Percentiles rank a stretch among this genome's conserved stretches.
These are phyloP conservation scores for Psidium friedrichsthalianum DNA, from an alignment of 345 rosid genomes.

Conservation along the genomic window DNA sequence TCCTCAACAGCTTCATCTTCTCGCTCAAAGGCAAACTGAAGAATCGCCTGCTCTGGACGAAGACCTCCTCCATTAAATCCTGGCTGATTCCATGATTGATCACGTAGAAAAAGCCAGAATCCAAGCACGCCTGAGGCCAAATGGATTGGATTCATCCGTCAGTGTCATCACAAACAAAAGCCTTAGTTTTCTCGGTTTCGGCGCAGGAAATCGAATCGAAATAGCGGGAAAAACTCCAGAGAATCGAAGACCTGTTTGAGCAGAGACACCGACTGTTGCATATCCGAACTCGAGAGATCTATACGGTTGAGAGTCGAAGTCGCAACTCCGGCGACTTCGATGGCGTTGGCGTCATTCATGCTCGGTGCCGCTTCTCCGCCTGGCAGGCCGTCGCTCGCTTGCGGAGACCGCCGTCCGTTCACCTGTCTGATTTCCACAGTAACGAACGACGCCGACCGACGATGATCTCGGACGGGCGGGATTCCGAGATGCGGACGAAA, in stretches of 20 bases:
- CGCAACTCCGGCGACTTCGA: conserved; percentile 9
- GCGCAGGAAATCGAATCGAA: neutral
- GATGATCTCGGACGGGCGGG: neutral
- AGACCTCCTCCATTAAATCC: conserved; percentile 54
- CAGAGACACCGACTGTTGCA: conserved; percentile 20
- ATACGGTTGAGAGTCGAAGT: conserved; percentile 24
- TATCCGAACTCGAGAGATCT: conserved; percentile 39
- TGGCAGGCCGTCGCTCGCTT: neutral
- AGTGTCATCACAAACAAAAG: neutral
- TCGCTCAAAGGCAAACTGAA: conserved; percentile 42
- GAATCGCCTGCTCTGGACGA: conserved; percentile 48
- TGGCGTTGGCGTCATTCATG: neutral
- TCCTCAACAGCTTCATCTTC: conserved; percentile 64
- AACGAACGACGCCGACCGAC: neutral
- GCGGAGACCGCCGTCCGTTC: neutral
- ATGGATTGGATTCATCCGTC: neutral
- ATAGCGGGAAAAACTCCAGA: neutral
- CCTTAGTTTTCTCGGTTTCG: neutral
- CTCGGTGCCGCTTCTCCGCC: neutral
- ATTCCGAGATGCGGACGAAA: neutral
- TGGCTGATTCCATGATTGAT: conserved; percentile 59
- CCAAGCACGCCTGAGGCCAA: conserved; percentile 56
- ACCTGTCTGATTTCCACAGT: neutral
- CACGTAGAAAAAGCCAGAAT: conserved; percentile 75
- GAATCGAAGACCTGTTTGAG: conserved; percentile 41